Evolutionary conservation across 768 basidiomycete species (phyloP).

Genomic region (Pleurotus citrinopileatus): DNA sequence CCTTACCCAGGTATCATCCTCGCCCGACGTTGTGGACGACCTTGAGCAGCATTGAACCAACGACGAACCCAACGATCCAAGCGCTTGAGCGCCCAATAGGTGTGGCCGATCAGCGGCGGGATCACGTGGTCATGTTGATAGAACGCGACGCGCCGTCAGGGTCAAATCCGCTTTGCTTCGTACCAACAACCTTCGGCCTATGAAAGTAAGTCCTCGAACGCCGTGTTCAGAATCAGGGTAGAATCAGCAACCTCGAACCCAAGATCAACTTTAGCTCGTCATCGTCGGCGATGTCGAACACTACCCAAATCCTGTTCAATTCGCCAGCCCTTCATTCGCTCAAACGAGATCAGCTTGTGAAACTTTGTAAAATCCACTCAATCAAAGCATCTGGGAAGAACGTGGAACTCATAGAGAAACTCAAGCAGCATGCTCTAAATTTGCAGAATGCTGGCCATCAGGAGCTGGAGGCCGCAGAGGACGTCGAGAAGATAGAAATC

Average conservation of each 20-base stretch:
- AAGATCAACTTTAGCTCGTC: neutral
- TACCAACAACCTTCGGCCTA: neutral
- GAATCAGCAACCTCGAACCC: neutral
- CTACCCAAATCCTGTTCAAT: slow-evolving; percentile 80
- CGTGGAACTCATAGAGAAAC: slow-evolving; percentile 62
- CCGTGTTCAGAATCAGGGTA: neutral
- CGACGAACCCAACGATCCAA: too few species aligned
- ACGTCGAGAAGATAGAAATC: neutral
- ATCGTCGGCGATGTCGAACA: slow-evolving; percentile 50
- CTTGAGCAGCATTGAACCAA: too few species aligned
- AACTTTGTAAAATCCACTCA: slow-evolving; percentile 80
- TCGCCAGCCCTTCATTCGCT: slow-evolving; percentile 81
- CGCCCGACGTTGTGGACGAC: too few species aligned
- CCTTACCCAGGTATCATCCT: too few species aligned
- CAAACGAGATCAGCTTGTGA: slow-evolving; percentile 81
- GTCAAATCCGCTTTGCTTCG: neutral
- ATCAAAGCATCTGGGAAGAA: slow-evolving; percentile 84
- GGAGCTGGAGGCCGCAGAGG: slow-evolving; percentile 14
- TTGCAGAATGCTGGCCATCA: slow-evolving; percentile 53
- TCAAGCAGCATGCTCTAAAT: slow-evolving; percentile 65
- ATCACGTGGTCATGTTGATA: slow-evolving; percentile 6
- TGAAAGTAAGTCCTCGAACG: neutral
- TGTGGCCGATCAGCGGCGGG: too few species aligned
- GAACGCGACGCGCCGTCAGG: slow-evolving; percentile 6
- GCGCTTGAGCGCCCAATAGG: too few species aligned